These are phyloP conservation scores for Fusarium mexicanum DNA, from an alignment of 2,329 filamentous ascomycete species.

Conservation along the genomic window DNA sequence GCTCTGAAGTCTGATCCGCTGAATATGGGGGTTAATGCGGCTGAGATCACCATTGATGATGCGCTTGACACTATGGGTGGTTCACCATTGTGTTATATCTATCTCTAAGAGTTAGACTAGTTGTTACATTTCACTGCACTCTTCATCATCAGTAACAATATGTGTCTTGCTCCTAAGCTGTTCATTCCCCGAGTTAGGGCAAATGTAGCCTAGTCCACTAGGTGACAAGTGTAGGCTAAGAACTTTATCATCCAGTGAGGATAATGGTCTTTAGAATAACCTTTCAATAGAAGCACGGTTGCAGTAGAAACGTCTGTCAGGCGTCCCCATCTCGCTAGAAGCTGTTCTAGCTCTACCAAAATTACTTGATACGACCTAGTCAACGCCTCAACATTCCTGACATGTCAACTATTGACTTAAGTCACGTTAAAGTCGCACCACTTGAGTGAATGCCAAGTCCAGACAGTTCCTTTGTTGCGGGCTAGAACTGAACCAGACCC, in stretches of 20 bases:
- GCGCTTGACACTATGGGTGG: not conserved
- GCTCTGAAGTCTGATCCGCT: not conserved
- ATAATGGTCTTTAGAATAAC: rapidly evolving
- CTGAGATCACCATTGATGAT: not conserved
- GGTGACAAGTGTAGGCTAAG: rapidly evolving
- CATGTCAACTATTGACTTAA: not conserved
- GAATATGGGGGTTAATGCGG: not conserved
- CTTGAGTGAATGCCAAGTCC: not conserved
- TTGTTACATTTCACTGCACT: too few species aligned
- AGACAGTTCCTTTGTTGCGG: not conserved
- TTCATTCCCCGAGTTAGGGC: not conserved
- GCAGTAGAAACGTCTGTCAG: not conserved
- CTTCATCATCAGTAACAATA: too few species aligned
- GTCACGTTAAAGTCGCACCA: not conserved
- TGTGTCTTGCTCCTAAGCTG: too few species aligned
- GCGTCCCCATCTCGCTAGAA: not conserved
- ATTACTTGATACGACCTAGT: not conserved
- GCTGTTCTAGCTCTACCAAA: not conserved
- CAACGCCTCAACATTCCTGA: not conserved
- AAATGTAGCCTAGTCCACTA: not conserved
- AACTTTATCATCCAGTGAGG: not conserved
- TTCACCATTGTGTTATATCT: not conserved
- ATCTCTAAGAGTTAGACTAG: not conserved
- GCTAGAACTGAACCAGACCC: not conserved
- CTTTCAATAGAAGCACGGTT: not conserved